Conservation (phyloP, 2,329 filamentous ascomycete species). For the Colletotrichum zoysiae region DNA sequence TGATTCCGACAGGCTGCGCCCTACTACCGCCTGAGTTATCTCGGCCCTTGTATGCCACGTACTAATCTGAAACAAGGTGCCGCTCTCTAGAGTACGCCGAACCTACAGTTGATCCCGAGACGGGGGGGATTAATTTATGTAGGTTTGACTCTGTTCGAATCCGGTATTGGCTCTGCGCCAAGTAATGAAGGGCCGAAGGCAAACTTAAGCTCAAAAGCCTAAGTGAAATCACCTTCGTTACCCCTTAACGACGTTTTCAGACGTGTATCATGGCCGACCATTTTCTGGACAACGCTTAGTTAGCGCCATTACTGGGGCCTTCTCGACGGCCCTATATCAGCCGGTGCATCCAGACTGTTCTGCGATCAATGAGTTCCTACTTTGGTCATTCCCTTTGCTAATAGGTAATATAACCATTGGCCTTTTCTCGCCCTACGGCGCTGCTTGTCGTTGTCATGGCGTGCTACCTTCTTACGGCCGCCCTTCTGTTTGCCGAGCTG, state of each 20-base stretch:
- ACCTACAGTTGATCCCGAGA: background rate
- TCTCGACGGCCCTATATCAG: no score
- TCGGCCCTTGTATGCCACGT: background rate
- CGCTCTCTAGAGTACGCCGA: background rate
- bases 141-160: slow-evolving; percentile 4
- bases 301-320: no score
- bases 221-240: background rate
- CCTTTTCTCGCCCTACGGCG: no score
- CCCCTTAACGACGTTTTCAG: background rate
- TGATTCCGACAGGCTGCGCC: background rate
- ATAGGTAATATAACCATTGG: no score
- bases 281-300: background rate
- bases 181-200: background rate
- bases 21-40: background rate
- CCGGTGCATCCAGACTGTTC: background rate
- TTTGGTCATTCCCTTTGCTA: background rate
- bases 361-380: background rate
- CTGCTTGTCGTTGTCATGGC: background rate
- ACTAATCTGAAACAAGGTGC: background rate
- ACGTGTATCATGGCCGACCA: background rate
- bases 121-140: background rate
- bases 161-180: background rate
- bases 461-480: background rate
- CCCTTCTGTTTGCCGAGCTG: background rate
- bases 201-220: background rate